Evolutionary conservation across 805 yeast genomes (phyloP).

Genomic region (Scheffersomyces coipomensis): DNA sequence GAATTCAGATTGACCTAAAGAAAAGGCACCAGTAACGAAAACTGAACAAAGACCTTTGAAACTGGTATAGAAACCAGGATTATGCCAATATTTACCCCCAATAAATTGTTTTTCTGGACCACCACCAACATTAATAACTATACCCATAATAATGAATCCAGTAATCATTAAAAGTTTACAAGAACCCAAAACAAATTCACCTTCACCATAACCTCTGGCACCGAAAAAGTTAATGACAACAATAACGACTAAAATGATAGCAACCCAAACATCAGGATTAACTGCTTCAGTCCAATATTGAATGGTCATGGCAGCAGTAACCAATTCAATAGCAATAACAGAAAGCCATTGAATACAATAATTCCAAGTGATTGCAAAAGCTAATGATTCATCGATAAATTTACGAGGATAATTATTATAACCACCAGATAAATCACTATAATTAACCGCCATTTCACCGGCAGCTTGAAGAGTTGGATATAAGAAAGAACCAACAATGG

Average conservation of each 20-base stretch:
- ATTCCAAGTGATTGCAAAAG: slow-evolving; percentile 62
- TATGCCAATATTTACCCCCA: slow-evolving; percentile 42
- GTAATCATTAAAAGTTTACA: slow-evolving; percentile 34
- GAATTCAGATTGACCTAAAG: slow-evolving; percentile 41
- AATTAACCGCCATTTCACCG: slow-evolving; percentile 58
- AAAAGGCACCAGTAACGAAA: slow-evolving; percentile 40
- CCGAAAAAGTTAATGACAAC: slow-evolving; percentile 45
- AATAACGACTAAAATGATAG: slow-evolving; percentile 48
- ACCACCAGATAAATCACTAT: slow-evolving; percentile 58
- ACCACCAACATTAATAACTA: slow-evolving; percentile 39
- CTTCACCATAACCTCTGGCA: slow-evolving; percentile 47
- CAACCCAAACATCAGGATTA: slow-evolving; percentile 57
- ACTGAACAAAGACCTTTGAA: slow-evolving; percentile 41
- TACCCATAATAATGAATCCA: slow-evolving; percentile 42
- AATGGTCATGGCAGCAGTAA: slow-evolving; percentile 62
- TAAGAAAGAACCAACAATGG: slow-evolving; percentile 33
- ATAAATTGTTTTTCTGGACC: slow-evolving; percentile 31
- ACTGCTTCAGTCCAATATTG: slow-evolving; percentile 51
- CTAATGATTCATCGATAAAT: slow-evolving; percentile 55
- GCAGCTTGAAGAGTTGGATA: slow-evolving; percentile 40
- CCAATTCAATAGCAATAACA: slow-evolving; percentile 62
- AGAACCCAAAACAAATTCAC: slow-evolving; percentile 39
- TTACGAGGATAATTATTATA: slow-evolving; percentile 56
- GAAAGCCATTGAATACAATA: slow-evolving; percentile 64
- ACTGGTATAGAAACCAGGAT: slow-evolving; percentile 35